A percentile compares a stretch with the other conserved stretches of the same genome.
These are phyloP conservation scores for Arabis hirsuta DNA, from an alignment of 345 rosid genomes.

Conservation along the genomic window DNA sequence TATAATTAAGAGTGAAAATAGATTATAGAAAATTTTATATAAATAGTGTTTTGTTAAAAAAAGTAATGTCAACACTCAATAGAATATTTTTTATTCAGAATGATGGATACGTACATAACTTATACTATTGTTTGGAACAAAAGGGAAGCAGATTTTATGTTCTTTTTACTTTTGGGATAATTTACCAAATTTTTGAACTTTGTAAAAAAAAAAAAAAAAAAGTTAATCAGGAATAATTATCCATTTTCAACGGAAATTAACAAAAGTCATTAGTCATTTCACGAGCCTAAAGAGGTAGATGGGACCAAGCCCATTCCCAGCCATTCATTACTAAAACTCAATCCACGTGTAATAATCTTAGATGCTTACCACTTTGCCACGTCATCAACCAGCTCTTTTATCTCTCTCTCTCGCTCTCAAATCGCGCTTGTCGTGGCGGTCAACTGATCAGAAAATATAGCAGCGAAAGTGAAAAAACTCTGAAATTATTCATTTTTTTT, in stretches of 20 bases:
- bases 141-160: neutral
- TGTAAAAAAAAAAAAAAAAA: neutral
- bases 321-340: slow-evolving; percentile 1
- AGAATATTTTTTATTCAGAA: too few species aligned
- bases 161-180: neutral
- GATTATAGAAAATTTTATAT: too few species aligned
- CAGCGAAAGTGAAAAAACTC: slow-evolving; percentile 21
- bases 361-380: slow-evolving; percentile 41
- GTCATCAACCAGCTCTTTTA: slow-evolving; percentile 47
- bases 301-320: slow-evolving; percentile 13
- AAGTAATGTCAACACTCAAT: too few species aligned
- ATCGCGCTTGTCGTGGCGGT: slow-evolving; percentile 50
- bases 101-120: too few species aligned
- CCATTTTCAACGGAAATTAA: neutral
- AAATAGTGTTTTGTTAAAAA: too few species aligned
- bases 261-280: slow-evolving; percentile 33
- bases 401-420: slow-evolving; percentile 33
- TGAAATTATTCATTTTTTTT: neutral
- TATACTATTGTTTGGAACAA: neutral
- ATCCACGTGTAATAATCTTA: slow-evolving; percentile 55
- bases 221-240: neutral
- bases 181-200: neutral
- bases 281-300: slow-evolving; percentile 28
- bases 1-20: too few species aligned
- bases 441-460: slow-evolving; percentile 53